Conservation (phyloP, 2,329 filamentous ascomycete species). For the Polychaeton citri region DNA sequence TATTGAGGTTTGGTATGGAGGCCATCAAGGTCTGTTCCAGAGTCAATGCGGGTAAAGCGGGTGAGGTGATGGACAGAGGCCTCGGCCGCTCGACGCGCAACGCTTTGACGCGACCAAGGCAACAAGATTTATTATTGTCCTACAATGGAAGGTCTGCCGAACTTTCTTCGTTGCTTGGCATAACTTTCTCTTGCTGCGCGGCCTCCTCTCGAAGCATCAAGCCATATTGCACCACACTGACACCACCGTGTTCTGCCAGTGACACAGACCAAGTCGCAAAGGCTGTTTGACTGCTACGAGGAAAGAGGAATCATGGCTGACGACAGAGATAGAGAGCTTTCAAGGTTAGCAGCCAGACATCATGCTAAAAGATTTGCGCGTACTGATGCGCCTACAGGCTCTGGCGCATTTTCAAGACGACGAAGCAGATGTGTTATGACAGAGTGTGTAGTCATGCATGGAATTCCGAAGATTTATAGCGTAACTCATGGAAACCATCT, state of each 20-base stretch:
- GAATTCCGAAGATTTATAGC: background rate
- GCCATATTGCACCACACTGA: background rate
- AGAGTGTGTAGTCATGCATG: conserved; percentile 45
- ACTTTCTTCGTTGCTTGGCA: background rate
- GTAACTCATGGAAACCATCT: conserved; percentile 4
- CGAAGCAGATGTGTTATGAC: conserved; percentile 89
- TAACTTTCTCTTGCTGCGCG: background rate
- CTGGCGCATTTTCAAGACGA: conserved; percentile 88
- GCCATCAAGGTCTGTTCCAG: conserved; percentile 14
- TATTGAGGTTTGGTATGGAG: conserved; percentile 62
- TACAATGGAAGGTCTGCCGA: background rate
- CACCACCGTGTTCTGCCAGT: too few species aligned
- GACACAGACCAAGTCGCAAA: too few species aligned
- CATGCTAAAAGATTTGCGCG: too few species aligned
- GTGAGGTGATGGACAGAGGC: too few species aligned
- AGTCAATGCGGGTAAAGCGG: too few species aligned
- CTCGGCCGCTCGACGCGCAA: background rate
- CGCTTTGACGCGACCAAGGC: background rate
- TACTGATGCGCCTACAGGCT: conserved; percentile 41
- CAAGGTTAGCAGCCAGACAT: background rate
- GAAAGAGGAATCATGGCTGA: background rate
- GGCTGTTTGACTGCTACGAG: too few species aligned
- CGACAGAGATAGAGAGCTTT: background rate
- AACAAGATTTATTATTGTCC: background rate
- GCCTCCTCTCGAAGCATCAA: background rate